Percentiles rank a stretch among this genome's conserved stretches.
Evolutionary conservation across 768 basidiomycete genomes (phyloP).

Genomic region (Imleria badia): DNA sequence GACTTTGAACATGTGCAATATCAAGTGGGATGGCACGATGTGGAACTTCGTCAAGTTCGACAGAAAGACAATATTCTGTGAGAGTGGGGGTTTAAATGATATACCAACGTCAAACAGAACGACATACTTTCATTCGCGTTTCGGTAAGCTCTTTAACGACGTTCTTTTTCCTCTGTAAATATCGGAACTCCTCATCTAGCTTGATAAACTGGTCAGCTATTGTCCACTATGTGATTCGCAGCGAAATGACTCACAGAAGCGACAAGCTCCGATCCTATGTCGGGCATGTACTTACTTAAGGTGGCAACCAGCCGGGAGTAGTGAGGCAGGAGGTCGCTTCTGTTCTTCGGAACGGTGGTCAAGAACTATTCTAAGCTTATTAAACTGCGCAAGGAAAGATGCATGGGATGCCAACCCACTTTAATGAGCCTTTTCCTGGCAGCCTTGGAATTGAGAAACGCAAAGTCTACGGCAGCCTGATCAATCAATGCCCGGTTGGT

Average conservation of each 20-base stretch:
- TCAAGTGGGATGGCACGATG: slow-evolving; percentile 86
- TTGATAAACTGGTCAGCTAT: slow-evolving; percentile 31
- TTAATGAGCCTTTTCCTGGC: slow-evolving; percentile 88
- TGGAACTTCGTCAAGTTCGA: slow-evolving; percentile 95
- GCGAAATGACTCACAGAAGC: slow-evolving; percentile 56
- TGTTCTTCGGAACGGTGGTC: slow-evolving; percentile 78
- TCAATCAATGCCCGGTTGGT: slow-evolving; percentile 89
- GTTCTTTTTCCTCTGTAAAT: slow-evolving; percentile 91
- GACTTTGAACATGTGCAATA: slow-evolving; percentile 95
- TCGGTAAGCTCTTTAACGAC: slow-evolving; percentile 88
- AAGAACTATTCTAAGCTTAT: slow-evolving; percentile 56
- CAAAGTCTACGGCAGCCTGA: slow-evolving; percentile 93
- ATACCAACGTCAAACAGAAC: background rate
- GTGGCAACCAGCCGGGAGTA: slow-evolving; percentile 90
- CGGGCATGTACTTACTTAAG: slow-evolving; percentile 89
- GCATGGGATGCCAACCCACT: slow-evolving; percentile 42
- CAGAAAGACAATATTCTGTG: slow-evolving; percentile 82
- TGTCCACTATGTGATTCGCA: background rate
- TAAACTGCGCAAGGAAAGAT: slow-evolving; percentile 1
- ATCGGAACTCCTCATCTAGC: slow-evolving; percentile 97
- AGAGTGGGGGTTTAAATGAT: background rate
- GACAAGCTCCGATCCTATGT: slow-evolving; percentile 82
- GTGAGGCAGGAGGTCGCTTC: slow-evolving; percentile 89
- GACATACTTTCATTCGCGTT: slow-evolving; percentile 73
- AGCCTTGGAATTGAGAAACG: slow-evolving; percentile 95